Base-by-base conservation (phyloP, 306 rosid species). In the Rubus parviflorus region DNA sequence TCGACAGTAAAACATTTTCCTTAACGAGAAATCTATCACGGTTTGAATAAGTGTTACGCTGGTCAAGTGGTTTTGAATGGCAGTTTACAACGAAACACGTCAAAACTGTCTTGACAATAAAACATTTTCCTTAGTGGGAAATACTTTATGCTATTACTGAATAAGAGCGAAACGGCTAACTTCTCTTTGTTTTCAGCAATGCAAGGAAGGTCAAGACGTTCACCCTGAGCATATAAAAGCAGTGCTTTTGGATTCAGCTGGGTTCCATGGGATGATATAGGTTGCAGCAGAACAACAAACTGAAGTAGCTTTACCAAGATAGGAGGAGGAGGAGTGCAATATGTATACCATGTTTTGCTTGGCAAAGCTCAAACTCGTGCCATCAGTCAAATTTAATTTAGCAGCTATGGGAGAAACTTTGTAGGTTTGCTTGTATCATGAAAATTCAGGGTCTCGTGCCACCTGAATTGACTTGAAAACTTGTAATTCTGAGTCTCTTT, bases 201-300 rank as follows among this genome's bases (percentile, higher is more conserved):
- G 93, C 86, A 86, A 83, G 87, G 98, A 92, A 84, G 94, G 92
- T 30, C 95, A 92, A 47, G 78, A 75, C 62, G 89, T 90, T 9
- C 77, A 74, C 48, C 97, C 98, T 0, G 98, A 95, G 87, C 91
- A 90, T 53, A 89, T 95, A 4, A 95, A 88, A 78, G 96, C 97
- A 5, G 94, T 85, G 47, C 95, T 95, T 14, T 75, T 90, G 92
- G 97, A 92, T 82, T 88, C 93, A 41, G 97, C 88, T 0, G 96
- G 91, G 61, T 87, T 82, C 75, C 93, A 89, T 77, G 90, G 90
- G 41, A 83, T 83, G 88, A 68, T 85, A 68, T 92, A 87, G 60
- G 40, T 61, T 30, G 70, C 70, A 75, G 57, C 70, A 46, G 66
- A 45, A 30, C 38, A 75, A 46, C 60, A 30, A 46, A 37, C 47